phyloP scores from a whole-genome alignment of 2,329 filamentous ascomycete genomes.

The Kalmusia sp. region DNA sequence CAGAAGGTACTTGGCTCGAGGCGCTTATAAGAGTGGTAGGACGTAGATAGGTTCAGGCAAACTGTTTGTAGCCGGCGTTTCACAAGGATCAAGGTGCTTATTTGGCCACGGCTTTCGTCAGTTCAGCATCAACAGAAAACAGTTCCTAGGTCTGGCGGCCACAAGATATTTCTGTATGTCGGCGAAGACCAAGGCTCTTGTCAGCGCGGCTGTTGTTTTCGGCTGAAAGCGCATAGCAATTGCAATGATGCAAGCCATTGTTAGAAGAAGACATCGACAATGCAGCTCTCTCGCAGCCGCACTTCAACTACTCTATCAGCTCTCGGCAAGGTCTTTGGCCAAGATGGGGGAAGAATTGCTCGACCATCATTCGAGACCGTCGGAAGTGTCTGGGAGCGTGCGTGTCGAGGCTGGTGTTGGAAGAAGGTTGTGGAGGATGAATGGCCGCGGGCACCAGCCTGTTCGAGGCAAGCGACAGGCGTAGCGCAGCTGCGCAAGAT shows the following conservation, averaged over 20 bases:
- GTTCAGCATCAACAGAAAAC: not conserved
- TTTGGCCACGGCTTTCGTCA: not conserved
- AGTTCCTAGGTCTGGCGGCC: not conserved
- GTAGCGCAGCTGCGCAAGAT: slow-evolving; percentile 9
- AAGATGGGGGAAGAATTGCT: too few species aligned
- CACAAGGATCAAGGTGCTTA: slow-evolving; percentile 3
- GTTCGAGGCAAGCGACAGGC: slow-evolving; percentile 10
- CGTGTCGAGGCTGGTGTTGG: slow-evolving; percentile 15
- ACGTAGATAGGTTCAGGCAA: slow-evolving; percentile 16
- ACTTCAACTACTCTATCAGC: not conserved
- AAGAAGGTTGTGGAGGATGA: slow-evolving; percentile 23
- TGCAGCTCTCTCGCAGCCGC: not conserved
- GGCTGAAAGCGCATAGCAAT: not conserved
- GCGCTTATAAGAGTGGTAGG: slow-evolving; percentile 9
- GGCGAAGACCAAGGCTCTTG: too few species aligned
- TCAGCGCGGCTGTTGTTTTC: not conserved
- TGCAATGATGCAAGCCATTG: not conserved
- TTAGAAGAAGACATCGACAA: not conserved
- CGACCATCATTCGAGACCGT: not conserved
- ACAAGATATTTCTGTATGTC: not conserved
- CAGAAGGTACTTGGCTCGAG: slow-evolving; percentile 25
- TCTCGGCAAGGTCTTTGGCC: not conserved
- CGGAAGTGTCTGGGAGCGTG: not conserved
- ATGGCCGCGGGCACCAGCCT: slow-evolving; percentile 9
- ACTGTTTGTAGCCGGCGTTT: slow-evolving; percentile 4